Conservation (phyloP, 116 monocot species). For the Trichopus zeylanicus region DNA sequence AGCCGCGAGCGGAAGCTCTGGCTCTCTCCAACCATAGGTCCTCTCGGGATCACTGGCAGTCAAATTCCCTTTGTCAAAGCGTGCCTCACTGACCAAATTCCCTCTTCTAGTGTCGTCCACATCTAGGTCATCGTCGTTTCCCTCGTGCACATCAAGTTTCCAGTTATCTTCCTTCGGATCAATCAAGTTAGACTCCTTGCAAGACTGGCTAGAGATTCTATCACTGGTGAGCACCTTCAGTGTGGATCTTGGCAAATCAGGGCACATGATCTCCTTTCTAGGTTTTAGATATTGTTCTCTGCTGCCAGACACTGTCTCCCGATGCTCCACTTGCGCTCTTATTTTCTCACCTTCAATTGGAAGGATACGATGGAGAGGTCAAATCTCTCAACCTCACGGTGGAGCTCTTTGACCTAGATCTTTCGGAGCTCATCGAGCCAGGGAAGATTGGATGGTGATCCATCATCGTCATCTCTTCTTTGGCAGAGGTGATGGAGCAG, state of each 20-base stretch:
- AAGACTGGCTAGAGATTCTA: slow-evolving; percentile 30
- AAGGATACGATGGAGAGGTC: slow-evolving; percentile 76
- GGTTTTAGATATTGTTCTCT: slow-evolving; percentile 19
- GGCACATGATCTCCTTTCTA: slow-evolving; percentile 9
- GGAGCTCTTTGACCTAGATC: slow-evolving; percentile 77
- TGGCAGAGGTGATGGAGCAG: slow-evolving; percentile 18
- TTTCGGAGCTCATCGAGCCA: slow-evolving; percentile 80
- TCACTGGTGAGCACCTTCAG: slow-evolving; percentile 13
- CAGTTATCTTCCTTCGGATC: slow-evolving; percentile 12
- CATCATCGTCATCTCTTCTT: slow-evolving; percentile 16
- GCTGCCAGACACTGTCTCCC: slow-evolving; percentile 1
- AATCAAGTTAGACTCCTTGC: slow-evolving; percentile 59
- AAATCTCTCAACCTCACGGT: slow-evolving; percentile 61
- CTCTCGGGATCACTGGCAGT: slow-evolving; percentile 10
- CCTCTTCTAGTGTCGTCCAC: slow-evolving; percentile 11
- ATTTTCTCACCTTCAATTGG: slow-evolving; percentile 38
- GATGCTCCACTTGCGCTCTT: slow-evolving; percentile 37
- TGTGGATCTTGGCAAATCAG: slow-evolving; percentile 10
- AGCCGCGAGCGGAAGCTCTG: no score
- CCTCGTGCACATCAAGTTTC: slow-evolving; percentile 6
- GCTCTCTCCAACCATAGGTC: no score
- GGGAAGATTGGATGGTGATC: slow-evolving; percentile 14
- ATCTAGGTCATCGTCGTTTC: slow-evolving; percentile 1
- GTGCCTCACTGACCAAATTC: neutral
- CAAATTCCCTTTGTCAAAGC: slow-evolving; percentile 1